Base-by-base conservation (phyloP, 805 yeast species). In the Candida andamanensis region DNA sequence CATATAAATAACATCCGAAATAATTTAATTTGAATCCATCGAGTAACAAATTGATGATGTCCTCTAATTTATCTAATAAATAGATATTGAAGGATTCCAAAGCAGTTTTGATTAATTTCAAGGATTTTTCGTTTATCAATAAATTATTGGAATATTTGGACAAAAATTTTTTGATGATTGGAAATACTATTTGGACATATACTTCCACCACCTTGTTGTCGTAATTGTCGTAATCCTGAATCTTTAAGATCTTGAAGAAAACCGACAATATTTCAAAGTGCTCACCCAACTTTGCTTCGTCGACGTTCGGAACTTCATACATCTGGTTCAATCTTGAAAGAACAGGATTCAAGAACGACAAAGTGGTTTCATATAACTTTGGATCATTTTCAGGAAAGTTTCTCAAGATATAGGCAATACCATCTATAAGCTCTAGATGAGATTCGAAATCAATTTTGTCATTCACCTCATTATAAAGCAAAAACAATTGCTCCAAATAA, bases 1-100 rank as follows among this genome's bases (percentile, higher is more conserved):
- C 90, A 92, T 95, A 89, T 35, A 89, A 60, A 50, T 81, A 87
- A 52, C 95, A 85, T 4, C 96, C 97, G 47, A 63, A 74, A 21
- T 77, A 73, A 14, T 81, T 80, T 17, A 60, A 59, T 27, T 76
- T 69, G 59, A 86, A 89, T 1, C 94, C 92, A 23, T 69, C 67
- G 14, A 75, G 80, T 34, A 87, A 67, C 29, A 80, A 58, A 33
- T 72, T 78, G 1, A 86, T 85, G 23, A 86, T 71, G 10, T 74
- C 67, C 3, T 77, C 72, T 13, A 89, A 60, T 15, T 83, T 64
- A 3, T 83, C 79, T 15, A 64, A 51, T 37, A 84, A 52, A 45
- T 67, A 78, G 8, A 67, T 60, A 32, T 72, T 72, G 52, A 74
- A 79, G 10, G 78, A 73, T 50, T 80, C 81, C 40, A 87, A 60